Base-by-base conservation (phyloP, 2,329 filamentous ascomycete genomes). In the Sarocladium oryzae region DNA sequence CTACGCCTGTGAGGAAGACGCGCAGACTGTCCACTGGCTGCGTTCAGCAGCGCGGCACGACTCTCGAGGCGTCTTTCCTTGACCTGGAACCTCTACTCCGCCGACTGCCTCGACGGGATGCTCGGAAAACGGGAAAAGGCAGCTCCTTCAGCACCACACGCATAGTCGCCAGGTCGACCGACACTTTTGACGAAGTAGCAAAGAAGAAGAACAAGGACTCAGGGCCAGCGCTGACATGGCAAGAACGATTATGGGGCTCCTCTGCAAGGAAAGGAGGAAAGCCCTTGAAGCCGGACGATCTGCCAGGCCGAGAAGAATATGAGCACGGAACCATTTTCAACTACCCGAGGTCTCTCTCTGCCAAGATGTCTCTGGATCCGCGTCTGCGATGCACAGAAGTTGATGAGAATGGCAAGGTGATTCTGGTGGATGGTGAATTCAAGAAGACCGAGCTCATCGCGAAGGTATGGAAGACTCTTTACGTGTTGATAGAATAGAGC, bases 371-470 rank as follows among this genome's bases (percentile, higher is more conserved):
- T 23, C 85, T 92, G 52, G 90, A 96, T 66, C 81, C 91, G 26
- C 85, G 89, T 54, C 74, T 99, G 58, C 81, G 93, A 51, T 99
- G 93, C 65, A 99, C 93, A 1, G 93, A 99, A 68, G 88, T 97
- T 54, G 90, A 97, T 61, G 89, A 91, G 66, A 82, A 88, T 62
- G 93, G 93, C 36, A 87, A 95, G 60, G 90, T 96, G 23, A 95
- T 92, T 18, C 75, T 97, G 53, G 87, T 95, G 18, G 95, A 95
- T 64, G 89, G 90, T 53, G 93, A 97, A 68, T 97, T 96, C 69
- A 95, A 93, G 72, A 99, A 99, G 77, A 93, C 84, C 61, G 93
- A 99, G 71, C 76, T 99, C 43, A 97, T 96, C 67, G 90, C 91
- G 50, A 96, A 93, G 78, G 88, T 91, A 48, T 33, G 26, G 4